A percentile compares a stretch with the other conserved stretches of the same genome.
phyloP scores from a whole-genome alignment of 257 asterid species.

The Parsonsia alboflavescens region DNA sequence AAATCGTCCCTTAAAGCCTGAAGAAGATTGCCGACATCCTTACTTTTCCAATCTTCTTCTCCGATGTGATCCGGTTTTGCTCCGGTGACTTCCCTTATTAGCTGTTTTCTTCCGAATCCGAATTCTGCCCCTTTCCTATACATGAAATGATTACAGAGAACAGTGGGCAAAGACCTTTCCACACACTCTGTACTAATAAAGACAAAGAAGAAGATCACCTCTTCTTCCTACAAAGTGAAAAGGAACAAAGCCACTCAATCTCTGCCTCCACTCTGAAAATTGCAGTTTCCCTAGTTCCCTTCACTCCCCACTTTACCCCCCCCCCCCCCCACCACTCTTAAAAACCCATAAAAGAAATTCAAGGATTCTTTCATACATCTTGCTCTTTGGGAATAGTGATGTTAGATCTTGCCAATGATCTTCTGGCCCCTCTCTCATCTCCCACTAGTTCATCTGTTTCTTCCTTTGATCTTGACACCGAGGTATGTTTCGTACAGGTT shows the following conservation, averaged over 20 bases:
- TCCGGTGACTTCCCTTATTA: no score
- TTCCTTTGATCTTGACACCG: constrained; percentile 95
- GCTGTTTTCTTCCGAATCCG: no score
- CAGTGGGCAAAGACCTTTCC: neutral
- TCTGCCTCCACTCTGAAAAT: constrained; percentile 1
- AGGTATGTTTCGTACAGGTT: constrained; percentile 35
- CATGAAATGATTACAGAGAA: neutral
- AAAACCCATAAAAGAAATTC: neutral
- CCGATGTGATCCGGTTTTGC: no score
- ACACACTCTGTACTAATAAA: neutral
- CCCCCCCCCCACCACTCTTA: neutral
- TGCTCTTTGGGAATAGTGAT: constrained; percentile 15
- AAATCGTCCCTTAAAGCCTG: no score
- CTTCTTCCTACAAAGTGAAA: neutral
- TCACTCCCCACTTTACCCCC: neutral
- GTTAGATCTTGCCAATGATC: constrained; percentile 66
- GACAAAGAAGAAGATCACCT: neutral
- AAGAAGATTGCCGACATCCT: no score
- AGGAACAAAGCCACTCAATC: neutral
- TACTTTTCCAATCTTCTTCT: no score
- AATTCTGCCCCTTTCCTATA: no score
- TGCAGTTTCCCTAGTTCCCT: neutral
- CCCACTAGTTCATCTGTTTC: constrained; percentile 81
- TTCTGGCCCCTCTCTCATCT: constrained; percentile 58
- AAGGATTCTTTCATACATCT: neutral